Percentiles rank a stretch among this genome's conserved stretches.
Conservation (phyloP, 768 basidiomycete genomes). For the Termitomyces sp. region DNA sequence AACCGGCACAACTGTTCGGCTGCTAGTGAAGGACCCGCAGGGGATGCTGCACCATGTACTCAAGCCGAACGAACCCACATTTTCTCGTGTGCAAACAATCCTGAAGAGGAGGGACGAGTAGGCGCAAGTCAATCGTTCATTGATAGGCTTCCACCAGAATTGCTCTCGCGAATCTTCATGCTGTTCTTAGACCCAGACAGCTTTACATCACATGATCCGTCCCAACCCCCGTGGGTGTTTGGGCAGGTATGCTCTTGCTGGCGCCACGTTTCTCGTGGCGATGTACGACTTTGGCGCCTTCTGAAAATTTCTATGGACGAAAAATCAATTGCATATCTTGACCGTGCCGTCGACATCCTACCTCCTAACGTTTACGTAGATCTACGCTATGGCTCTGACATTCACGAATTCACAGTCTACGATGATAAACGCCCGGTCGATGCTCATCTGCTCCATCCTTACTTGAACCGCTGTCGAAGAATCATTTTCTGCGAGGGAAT, state of each 20-base stretch:
- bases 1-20: too few relatives aligned
- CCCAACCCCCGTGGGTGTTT: background rate
- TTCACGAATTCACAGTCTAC: too few relatives aligned
- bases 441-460: background rate
- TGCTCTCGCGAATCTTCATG: constrained; percentile 7
- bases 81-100: too few relatives aligned
- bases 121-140: too few relatives aligned
- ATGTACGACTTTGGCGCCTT: background rate
- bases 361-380: background rate
- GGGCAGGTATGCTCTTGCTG: background rate
- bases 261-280: background rate
- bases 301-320: background rate
- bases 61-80: too few relatives aligned
- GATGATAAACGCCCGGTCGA: background rate
- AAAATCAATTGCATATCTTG: background rate
- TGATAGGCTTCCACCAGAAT: background rate
- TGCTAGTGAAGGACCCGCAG: too few relatives aligned
- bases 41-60: too few relatives aligned
- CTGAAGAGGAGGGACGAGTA: too few relatives aligned
- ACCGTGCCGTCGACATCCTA: background rate
- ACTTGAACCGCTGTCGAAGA: background rate
- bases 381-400: too few relatives aligned
- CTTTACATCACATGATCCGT: background rate
- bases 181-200: background rate
- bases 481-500: background rate